A percentile compares a stretch with the other conserved stretches of the same genome.
Conservation (phyloP, 169 alveolate genomes). For the Plasmodium blacklocki region DNA sequence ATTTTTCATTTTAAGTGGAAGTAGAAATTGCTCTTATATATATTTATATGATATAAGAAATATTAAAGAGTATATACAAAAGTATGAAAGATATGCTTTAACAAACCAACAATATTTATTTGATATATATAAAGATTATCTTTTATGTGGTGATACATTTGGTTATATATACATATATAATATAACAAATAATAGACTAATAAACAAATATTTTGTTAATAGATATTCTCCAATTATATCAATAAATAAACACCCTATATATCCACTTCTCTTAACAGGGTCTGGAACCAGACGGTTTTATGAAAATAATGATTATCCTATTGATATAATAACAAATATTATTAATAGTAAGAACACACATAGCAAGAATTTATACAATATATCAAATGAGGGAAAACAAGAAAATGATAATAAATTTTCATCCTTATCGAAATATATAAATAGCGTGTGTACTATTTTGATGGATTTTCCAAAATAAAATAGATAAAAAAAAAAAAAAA, state of each 20-base stretch:
- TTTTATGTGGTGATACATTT: conserved; percentile 63
- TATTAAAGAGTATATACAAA: conserved; percentile 33
- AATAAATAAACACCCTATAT: conserved; percentile 10
- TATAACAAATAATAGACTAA: conserved; percentile 8
- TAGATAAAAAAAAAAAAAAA: no score
- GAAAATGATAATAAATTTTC: conserved; percentile 4
- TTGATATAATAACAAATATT: conserved; percentile 39
- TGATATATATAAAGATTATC: conserved; percentile 35
- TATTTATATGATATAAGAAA: conserved; percentile 49
- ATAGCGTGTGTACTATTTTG: conserved; percentile 43
- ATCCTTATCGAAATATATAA: conserved; percentile 15
- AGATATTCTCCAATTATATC: conserved; percentile 63
- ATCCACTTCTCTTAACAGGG: conserved; percentile 60
- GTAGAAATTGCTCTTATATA: conserved; percentile 39
- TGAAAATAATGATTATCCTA: conserved; percentile 14
- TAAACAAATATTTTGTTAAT: conserved; percentile 36
- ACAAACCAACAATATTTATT: conserved; percentile 66
- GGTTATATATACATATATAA: conserved; percentile 44
- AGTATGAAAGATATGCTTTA: conserved; percentile 45
- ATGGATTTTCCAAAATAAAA: conserved; percentile 10
- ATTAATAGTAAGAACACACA: neutral
- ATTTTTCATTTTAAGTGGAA: conserved; percentile 60
- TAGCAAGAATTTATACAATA: neutral
- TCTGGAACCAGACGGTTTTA: conserved; percentile 70
- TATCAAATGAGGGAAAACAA: neutral